Conservation (phyloP, 2,329 filamentous ascomycete genomes). For the Ceratocystiopsis minuta region DNA sequence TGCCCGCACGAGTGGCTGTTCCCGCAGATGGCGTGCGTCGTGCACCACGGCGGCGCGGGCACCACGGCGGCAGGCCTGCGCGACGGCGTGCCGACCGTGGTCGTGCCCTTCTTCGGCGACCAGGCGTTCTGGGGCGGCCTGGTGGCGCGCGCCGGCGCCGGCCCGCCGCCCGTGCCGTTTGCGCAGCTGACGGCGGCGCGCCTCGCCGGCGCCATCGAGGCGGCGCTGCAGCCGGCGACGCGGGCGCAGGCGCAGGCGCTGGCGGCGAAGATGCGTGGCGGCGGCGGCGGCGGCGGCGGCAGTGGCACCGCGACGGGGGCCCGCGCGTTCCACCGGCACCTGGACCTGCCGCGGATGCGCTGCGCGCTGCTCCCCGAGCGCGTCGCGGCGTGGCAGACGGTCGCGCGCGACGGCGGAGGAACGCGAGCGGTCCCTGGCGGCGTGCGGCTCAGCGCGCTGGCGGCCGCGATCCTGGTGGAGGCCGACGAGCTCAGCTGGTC, state of each 20-base stretch:
- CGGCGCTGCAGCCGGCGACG: not conserved
- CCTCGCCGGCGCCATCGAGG: constrained; percentile 43
- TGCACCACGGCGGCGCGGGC: constrained; percentile 76
- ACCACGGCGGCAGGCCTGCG: constrained; percentile 78
- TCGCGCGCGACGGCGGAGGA: too few relatives aligned
- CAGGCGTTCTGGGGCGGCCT: constrained; percentile 73
- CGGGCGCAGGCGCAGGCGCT: not conserved
- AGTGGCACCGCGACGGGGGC: constrained; percentile 36
- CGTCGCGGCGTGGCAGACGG: constrained; percentile 50
- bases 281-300: not conserved
- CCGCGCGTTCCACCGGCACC: constrained; percentile 51
- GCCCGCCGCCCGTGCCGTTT: constrained; percentile 50
- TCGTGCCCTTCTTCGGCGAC: constrained; percentile 77
- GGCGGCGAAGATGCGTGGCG: not conserved
- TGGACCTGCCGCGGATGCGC: constrained; percentile 47
- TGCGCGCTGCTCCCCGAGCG: constrained; percentile 52
- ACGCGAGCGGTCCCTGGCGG: not conserved
- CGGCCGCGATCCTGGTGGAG: constrained; percentile 47
- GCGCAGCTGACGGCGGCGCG: constrained; percentile 48
- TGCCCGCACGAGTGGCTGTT: constrained; percentile 71
- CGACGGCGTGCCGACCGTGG: constrained; percentile 59
- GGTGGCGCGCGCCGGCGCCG: constrained; percentile 53
- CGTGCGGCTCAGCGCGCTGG: constrained; percentile 45
- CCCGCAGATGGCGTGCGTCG: constrained; percentile 59
- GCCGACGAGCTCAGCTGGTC: constrained; percentile 44